A percentile compares a stretch with the other conserved stretches of the same genome.
Evolutionary conservation across 352 stramenopile genomes (phyloP).

Genomic region (Phytopythium cucurbitacearum): DNA sequence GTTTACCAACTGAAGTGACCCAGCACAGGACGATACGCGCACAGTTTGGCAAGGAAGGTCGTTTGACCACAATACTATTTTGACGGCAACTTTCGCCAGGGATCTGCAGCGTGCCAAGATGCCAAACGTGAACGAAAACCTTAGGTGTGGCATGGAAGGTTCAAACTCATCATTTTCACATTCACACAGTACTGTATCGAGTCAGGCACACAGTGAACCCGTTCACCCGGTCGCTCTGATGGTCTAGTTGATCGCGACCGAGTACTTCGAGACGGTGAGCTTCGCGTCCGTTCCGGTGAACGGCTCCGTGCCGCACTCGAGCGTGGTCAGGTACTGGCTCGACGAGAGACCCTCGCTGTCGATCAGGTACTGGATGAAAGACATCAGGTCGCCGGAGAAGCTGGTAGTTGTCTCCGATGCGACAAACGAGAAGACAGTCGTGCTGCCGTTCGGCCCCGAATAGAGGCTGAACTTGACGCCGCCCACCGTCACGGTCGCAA

Average conservation of each 20-base stretch:
- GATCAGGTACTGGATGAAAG: slow-evolving; percentile 23
- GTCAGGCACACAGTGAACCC: not conserved
- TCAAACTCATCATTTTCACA: no score
- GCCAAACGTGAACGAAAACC: no score
- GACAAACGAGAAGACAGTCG: slow-evolving; percentile 29
- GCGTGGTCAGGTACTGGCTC: slow-evolving; percentile 19
- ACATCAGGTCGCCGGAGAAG: slow-evolving; percentile 19
- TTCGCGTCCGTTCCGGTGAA: slow-evolving; percentile 23
- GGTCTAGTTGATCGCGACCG: slow-evolving; percentile 14
- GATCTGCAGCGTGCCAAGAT: no score
- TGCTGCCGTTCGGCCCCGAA: slow-evolving; percentile 24
- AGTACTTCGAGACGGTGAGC: slow-evolving; percentile 28
- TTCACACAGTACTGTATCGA: no score
- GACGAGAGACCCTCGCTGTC: slow-evolving; percentile 17
- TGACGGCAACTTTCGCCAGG: no score
- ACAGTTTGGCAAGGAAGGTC: no score
- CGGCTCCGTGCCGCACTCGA: slow-evolving; percentile 28
- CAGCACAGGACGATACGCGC: no score
- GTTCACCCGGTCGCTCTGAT: not conserved
- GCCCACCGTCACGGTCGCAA: slow-evolving; percentile 16
- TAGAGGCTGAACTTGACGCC: slow-evolving; percentile 23
- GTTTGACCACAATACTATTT: no score
- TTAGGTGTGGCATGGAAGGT: no score
- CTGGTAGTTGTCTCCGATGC: slow-evolving; percentile 13
- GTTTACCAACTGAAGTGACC: no score